A percentile compares a stretch with the other conserved stretches of the same genome.
phyloP scores from a whole-genome alignment of 140 eudicot genomes.

The Erigeron philadelphicus region DNA sequence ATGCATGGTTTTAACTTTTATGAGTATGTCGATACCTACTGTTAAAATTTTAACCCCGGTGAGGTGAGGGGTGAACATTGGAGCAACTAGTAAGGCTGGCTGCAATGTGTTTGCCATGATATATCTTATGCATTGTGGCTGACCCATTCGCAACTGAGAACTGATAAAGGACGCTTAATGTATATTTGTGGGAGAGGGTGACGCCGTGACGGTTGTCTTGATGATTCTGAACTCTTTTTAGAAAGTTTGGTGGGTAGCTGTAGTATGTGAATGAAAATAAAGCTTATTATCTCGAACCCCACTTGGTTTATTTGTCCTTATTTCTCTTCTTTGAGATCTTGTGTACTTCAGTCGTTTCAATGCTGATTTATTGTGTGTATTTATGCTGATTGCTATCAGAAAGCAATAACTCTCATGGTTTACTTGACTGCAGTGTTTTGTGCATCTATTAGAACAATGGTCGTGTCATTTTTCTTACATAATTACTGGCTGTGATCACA shows the following conservation, averaged over 20 bases:
- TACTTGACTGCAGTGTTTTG: background rate
- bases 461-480: background rate
- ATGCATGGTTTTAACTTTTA: background rate
- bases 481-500: slow-evolving; percentile 17
- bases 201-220: no score
- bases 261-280: background rate
- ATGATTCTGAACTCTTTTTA: background rate
- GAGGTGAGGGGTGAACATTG: background rate
- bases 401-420: background rate
- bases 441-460: background rate
- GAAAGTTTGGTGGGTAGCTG: background rate
- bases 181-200: no score
- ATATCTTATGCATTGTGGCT: background rate
- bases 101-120: background rate
- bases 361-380: background rate
- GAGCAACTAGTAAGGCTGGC: background rate
- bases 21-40: background rate
- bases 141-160: no score
- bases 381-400: background rate
- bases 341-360: background rate
- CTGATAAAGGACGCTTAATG: no score
- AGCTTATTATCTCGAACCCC: background rate
- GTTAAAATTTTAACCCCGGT: background rate
- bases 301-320: background rate
- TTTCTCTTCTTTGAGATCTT: background rate